Conservation (phyloP, 495 filamentous ascomycete genomes). For the Massariosphaeria phaeospora region DNA sequence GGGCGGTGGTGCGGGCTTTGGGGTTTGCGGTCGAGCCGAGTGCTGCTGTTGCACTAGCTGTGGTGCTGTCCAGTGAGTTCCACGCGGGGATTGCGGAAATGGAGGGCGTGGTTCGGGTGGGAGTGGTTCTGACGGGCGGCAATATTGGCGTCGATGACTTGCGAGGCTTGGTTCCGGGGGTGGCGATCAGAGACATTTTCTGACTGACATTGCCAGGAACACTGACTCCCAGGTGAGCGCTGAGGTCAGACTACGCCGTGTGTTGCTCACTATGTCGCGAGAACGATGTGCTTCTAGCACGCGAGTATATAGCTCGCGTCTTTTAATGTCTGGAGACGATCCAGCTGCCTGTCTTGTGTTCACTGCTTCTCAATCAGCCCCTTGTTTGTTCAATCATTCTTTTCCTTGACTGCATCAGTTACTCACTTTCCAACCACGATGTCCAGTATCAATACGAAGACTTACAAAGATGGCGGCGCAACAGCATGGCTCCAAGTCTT, state of each 20-base stretch:
- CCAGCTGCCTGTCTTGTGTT: too few species aligned
- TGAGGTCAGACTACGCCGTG: too few species aligned
- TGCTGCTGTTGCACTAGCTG: slow-evolving; percentile 10
- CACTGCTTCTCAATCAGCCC: too few species aligned
- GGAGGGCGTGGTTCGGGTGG: not conserved
- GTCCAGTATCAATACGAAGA: not conserved
- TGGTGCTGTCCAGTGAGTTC: slow-evolving; percentile 5
- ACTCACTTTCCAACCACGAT: not conserved
- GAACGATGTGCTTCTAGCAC: too few species aligned
- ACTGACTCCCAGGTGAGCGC: too few species aligned
- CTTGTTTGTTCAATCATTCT: too few species aligned
- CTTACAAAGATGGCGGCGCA: slow-evolving; percentile 6
- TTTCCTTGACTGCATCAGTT: not conserved
- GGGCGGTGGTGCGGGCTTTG: not conserved
- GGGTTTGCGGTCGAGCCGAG: slow-evolving; percentile 14
- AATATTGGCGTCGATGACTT: slow-evolving; percentile 2
- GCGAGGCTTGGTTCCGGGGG: not conserved
- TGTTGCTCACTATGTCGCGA: too few species aligned
- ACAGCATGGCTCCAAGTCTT: slow-evolving; percentile 14
- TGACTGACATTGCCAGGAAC: not conserved
- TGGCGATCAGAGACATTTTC: not conserved
- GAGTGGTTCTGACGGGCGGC: slow-evolving; percentile 6
- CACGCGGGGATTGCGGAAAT: not conserved
- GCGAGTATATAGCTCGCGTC: too few species aligned
- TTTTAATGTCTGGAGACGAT: too few species aligned